Conservation (phyloP, 306 rosid species). For the Vicia faba region DNA sequence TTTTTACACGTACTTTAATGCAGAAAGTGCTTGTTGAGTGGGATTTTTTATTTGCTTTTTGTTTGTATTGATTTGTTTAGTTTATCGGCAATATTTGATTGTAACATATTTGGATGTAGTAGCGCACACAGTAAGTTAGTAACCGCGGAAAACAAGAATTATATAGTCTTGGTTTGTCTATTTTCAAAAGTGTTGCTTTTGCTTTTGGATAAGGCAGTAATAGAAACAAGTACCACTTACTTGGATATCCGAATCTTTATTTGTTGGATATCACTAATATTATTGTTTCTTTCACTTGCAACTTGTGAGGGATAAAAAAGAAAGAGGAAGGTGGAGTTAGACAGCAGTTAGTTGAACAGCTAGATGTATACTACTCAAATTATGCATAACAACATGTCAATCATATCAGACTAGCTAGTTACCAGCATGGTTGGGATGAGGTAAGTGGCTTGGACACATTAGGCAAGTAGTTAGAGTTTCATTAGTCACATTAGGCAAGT, state of each 20-base stretch:
- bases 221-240: neutral
- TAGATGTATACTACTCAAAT: neutral
- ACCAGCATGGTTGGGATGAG: too few species aligned
- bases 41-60: constrained; percentile 5
- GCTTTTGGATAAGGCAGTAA: neutral
- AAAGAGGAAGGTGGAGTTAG: neutral
- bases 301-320: neutral
- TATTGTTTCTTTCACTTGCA: neutral
- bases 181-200: neutral
- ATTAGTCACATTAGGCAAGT: too few species aligned
- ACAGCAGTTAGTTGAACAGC: neutral
- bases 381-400: too few species aligned
- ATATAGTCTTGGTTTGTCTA: neutral
- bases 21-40: constrained; percentile 29
- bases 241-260: constrained; percentile 3
- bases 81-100: neutral
- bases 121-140: neutral
- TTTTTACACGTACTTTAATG: neutral
- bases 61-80: neutral
- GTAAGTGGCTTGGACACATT: too few species aligned
- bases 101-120: neutral
- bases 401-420: too few species aligned
- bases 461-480: too few species aligned
- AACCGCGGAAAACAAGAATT: neutral
- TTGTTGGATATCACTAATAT: neutral